A percentile compares a stretch with the other conserved stretches of the same genome.
These are phyloP conservation scores for Apophysomyces ossiformis DNA, from an alignment of 371 early-diverging fungal genomes.

Conservation along the genomic window DNA sequence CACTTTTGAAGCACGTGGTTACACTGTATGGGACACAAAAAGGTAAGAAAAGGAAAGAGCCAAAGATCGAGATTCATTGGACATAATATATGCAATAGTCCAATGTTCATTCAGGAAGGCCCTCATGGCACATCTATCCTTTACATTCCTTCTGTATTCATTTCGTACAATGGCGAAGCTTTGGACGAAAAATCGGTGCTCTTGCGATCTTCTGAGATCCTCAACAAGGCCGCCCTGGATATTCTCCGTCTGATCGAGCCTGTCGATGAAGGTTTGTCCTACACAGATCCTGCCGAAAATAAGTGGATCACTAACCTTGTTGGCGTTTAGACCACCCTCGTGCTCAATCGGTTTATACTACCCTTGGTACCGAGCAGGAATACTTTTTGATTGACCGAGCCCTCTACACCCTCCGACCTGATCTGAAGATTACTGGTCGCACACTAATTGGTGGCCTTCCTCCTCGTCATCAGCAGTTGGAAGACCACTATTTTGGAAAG, in stretches of 20 bases:
- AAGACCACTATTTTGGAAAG: constrained; percentile 98
- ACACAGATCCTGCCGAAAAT: not conserved
- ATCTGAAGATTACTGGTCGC: constrained; percentile 95
- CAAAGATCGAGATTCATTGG: constrained; percentile 9
- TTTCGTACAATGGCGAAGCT: constrained; percentile 98
- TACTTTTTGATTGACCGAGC: constrained; percentile 96
- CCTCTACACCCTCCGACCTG: constrained; percentile 91
- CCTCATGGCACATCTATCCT: constrained; percentile 91
- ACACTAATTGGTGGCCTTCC: constrained; percentile 93
- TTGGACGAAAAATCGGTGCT: constrained; percentile 98
- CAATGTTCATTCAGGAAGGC: constrained; percentile 94
- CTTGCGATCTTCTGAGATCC: constrained; percentile 86
- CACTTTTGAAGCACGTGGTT: constrained; percentile 99
- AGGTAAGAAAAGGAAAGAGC: constrained; percentile 37
- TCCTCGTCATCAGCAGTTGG: constrained; percentile 97
- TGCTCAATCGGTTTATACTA: constrained; percentile 82
- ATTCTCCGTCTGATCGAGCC: constrained; percentile 77
- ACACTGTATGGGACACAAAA: constrained; percentile 98
- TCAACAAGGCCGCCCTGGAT: constrained; percentile 80
- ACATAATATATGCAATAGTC: constrained; percentile 54
- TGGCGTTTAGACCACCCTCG: constrained; percentile 37
- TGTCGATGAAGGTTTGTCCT: constrained; percentile 51
- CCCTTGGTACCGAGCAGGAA: constrained; percentile 97
- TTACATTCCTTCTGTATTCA: constrained; percentile 97
- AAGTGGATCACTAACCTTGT: not conserved